Base-by-base conservation (phyloP, 2,329 filamentous ascomycete species). In the Phyllosticta citrichinensis region DNA sequence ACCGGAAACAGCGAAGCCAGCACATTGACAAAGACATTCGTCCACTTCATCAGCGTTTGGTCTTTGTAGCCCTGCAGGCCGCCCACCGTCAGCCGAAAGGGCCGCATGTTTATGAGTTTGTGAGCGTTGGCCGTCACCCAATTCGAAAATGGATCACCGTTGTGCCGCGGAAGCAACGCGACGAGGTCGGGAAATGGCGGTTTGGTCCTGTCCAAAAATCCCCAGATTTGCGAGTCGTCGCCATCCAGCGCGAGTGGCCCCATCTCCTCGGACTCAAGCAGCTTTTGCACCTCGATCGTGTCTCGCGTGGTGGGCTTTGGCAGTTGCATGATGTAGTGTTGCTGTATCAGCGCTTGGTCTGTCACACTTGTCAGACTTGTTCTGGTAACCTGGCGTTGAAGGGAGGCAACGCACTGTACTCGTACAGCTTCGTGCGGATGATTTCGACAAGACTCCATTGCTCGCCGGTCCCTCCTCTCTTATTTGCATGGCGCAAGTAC, bases 161-260 rank as follows among this genome's bases (percentile, higher is more conserved):
- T 50, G 50, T n/a, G 50, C 9, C 27, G 50, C 4, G 57, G 57
- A 0, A 60, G 52, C 5, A 55, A 10, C 8, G 50, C 11, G 19
- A 58, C 11, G 22, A 58, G 30, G 30, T 33, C 30, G 30, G 2
- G 30, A 4, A 33, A 55, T 20, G n/a, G 59, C 27, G 2, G 61
- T 60, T 8, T 60, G 56, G 8, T 8, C 8, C 12, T 33, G 30
- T 33, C 30, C 30, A 33, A 12, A 33, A 8, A 33, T 8, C 30
- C 30, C 63, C 63, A 64, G 20, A 64, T 22, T 9, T 47, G 50
- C 22, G 61, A 58, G 25, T 64, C 63, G 20, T 27, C 30, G n/a
- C 63, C 63, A 19, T 40, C 35, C 1, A 65, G 33, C 9, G 40
- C 22, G 12, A 14, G 12, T n/a, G 35, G 40, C 1, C 40, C 35